Percentiles rank a stretch among this genome's conserved stretches.
phyloP scores from a whole-genome alignment of 2,329 filamentous ascomycete species.

The Orbilia blumenaviensis region DNA sequence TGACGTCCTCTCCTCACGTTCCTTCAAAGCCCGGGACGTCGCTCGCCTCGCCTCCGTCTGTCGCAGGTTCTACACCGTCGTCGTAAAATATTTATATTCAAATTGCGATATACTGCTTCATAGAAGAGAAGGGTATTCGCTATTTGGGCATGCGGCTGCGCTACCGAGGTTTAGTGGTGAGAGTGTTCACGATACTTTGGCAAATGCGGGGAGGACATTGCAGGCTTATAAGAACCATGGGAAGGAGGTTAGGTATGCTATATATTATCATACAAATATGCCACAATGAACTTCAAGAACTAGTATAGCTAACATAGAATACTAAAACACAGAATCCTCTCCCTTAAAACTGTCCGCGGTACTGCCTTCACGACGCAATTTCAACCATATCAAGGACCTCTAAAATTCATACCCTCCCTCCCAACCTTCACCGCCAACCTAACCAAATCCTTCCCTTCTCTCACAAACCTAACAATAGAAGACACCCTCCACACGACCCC shows the following conservation, averaged over 20 bases:
- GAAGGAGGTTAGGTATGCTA: not conserved
- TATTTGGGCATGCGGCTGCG: not conserved
- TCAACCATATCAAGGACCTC: not conserved
- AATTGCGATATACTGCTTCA: constrained; percentile 3
- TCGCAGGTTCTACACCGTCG: not conserved
- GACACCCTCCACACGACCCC: not conserved
- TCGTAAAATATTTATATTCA: not conserved
- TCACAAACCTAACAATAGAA: not conserved
- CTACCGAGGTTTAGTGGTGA: not conserved
- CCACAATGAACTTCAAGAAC: too few relatives aligned
- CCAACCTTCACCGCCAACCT: not conserved
- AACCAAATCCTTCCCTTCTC: not conserved
- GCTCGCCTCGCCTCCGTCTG: constrained; percentile 1
- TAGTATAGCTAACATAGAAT: not conserved
- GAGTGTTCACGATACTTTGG: not conserved
- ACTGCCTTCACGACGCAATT: not conserved
- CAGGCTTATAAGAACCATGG: not conserved
- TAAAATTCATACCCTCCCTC: not conserved
- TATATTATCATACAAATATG: not conserved
- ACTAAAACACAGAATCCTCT: not conserved
- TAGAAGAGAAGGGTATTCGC: not conserved
- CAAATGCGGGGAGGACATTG: not conserved
- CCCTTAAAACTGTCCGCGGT: constrained; percentile 6
- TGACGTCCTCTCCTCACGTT: not conserved
- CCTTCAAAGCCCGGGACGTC: constrained; percentile 1